Conservation (phyloP, 176 grass and related monocot species). For the Dactylis glomerata region DNA sequence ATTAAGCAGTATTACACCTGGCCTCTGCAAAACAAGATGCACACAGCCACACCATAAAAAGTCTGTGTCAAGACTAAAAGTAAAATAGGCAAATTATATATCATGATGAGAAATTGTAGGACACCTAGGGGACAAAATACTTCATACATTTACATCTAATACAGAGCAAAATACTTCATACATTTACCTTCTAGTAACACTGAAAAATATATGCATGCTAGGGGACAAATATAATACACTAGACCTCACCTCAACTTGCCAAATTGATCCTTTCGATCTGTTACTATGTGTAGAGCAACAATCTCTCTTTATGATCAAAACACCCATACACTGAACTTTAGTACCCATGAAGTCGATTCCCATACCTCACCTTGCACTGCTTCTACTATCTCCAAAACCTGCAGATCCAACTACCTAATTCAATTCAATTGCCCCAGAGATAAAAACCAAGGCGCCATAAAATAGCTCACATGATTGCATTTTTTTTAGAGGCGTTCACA, state of each 20-base stretch:
- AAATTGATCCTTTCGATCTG: background rate
- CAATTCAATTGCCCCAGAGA: constrained; percentile 2
- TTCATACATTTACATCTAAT: no score
- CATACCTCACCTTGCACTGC: constrained; percentile 2
- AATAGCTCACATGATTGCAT: constrained; percentile 11
- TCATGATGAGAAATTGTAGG: no score
- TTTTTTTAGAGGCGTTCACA: no score
- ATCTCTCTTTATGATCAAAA: constrained; percentile 21
- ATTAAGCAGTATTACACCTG: no score
- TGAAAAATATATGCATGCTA: background rate
- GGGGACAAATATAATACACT: background rate
- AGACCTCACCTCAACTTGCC: background rate
- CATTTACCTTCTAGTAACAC: background rate
- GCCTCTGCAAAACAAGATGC: no score
- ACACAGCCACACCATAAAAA: no score
- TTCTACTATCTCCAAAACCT: background rate
- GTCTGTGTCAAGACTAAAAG: no score
- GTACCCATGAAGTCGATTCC: constrained; percentile 14
- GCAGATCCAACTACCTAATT: constrained; percentile 43
- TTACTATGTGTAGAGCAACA: background rate
- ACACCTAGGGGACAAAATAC: no score
- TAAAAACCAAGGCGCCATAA: background rate
- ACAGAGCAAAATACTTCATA: background rate
- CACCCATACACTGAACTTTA: constrained; percentile 15
- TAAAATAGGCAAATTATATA: no score